Evolutionary conservation across 768 basidiomycete genomes (phyloP).

Genomic region (Pleurotus cornucopiae): DNA sequence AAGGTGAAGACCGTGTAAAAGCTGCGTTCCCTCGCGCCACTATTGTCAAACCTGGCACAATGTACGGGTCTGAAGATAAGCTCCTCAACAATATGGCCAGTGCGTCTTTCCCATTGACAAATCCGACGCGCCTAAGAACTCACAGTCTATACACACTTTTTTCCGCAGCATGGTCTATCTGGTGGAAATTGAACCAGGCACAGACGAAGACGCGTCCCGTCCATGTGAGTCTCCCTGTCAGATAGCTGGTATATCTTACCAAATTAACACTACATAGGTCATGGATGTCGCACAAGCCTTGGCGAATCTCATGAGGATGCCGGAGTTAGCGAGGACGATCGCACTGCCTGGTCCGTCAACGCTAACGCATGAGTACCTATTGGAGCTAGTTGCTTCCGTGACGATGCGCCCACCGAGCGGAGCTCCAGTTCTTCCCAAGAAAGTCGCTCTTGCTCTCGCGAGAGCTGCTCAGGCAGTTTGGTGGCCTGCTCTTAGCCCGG

Average conservation of each 20-base stretch:
- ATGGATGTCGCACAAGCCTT: conserved; percentile 93
- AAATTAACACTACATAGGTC: conserved; percentile 46
- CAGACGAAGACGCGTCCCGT: conserved; percentile 87
- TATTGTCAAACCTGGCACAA: conserved; percentile 77
- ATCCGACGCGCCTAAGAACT: conserved; percentile 10
- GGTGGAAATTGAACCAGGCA: conserved; percentile 91
- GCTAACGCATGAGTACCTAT: conserved; percentile 75
- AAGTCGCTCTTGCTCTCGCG: conserved; percentile 60
- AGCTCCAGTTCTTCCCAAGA: conserved; percentile 75
- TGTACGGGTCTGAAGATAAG: conserved; percentile 97
- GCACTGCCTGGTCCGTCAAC: conserved; percentile 87
- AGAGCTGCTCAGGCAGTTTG: conserved; percentile 63
- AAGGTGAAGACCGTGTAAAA: conserved; percentile 85
- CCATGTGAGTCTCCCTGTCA: conserved; percentile 55
- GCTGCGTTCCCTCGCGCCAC: conserved; percentile 82
- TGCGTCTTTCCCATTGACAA: conserved; percentile 37
- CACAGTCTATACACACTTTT: conserved; percentile 9
- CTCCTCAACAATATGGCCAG: conserved; percentile 88
- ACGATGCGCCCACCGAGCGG: conserved; percentile 72
- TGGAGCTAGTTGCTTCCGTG: conserved; percentile 74
- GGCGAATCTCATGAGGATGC: conserved; percentile 64
- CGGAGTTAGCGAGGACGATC: conserved; percentile 63
- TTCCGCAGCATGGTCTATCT: conserved; percentile 76
- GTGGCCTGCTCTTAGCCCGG: conserved; percentile 92
- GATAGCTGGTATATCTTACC: background rate